phyloP scores from a whole-genome alignment of 208 protist genomes.

The Perkinsela sp. region DNA sequence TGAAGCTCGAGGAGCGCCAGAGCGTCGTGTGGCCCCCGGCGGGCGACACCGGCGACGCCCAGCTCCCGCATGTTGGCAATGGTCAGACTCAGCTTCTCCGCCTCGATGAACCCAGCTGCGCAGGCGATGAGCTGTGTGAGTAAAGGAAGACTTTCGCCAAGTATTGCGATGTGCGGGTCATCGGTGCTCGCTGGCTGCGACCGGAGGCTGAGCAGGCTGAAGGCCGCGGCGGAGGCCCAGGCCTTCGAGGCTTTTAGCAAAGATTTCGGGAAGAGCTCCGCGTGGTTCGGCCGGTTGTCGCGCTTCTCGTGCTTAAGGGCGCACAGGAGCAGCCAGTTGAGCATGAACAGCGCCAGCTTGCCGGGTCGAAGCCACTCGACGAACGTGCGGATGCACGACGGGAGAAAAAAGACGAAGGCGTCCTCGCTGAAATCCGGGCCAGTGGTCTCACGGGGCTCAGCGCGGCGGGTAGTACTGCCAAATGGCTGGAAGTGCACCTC shows the following conservation, averaged over 20 bases:
- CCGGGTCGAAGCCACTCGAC: background rate
- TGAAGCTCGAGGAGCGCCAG: background rate
- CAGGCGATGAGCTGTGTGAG: background rate
- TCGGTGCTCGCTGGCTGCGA: background rate
- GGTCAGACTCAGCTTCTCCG: background rate
- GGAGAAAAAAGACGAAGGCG: background rate
- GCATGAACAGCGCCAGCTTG: background rate
- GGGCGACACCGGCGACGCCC: background rate
- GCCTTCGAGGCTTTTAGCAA: background rate
- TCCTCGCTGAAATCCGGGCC: background rate
- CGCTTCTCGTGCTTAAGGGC: background rate
- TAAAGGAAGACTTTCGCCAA: background rate
- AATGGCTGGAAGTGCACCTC: background rate
- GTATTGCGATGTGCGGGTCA: background rate
- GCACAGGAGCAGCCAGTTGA: background rate
- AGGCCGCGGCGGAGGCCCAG: background rate
- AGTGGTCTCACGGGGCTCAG: background rate
- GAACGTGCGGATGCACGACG: background rate
- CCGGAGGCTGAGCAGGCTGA: background rate
- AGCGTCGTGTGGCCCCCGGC: background rate
- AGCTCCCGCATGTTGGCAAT: background rate
- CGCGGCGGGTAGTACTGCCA: background rate
- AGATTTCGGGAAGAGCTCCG: background rate
- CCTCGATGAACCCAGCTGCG: background rate
- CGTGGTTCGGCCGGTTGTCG: background rate